Evolutionary conservation across 257 asterid species (phyloP).

Genomic region (Solanum pimpinellifolium): DNA sequence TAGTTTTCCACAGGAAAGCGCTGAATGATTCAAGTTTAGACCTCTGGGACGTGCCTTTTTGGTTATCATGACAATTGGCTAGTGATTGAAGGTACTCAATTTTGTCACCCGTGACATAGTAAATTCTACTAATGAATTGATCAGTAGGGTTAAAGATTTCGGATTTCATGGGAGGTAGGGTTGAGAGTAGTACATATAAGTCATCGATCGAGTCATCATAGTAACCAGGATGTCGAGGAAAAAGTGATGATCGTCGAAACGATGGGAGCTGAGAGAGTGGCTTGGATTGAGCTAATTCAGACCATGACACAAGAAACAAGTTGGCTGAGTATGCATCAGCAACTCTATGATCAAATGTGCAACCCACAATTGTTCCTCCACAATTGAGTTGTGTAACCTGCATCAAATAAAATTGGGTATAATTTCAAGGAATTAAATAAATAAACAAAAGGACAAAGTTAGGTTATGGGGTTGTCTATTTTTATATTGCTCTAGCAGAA

Average conservation of each 20-base stretch:
- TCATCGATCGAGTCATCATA: slow-evolving; percentile 18
- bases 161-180: not conserved
- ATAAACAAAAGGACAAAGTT: too few relatives aligned
- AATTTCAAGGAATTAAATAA: not conserved
- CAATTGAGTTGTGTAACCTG: slow-evolving; percentile 49
- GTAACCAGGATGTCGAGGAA: slow-evolving; percentile 31
- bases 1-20: slow-evolving; percentile 55
- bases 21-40: slow-evolving; percentile 50
- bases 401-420: not conserved
- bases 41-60: not conserved
- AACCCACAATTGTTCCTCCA: slow-evolving; percentile 58
- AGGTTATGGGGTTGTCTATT: not conserved
- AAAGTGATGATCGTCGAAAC: slow-evolving; percentile 49
- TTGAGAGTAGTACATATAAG: slow-evolving; percentile 21
- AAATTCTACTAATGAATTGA: slow-evolving; percentile 39
- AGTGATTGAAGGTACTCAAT: slow-evolving; percentile 26
- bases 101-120: slow-evolving; percentile 29
- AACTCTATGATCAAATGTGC: slow-evolving; percentile 57
- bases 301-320: slow-evolving; percentile 9
- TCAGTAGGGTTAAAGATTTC: not conserved
- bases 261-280: slow-evolving; percentile 28
- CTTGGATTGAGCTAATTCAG: slow-evolving; percentile 35
- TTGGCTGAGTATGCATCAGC: slow-evolving; percentile 75
- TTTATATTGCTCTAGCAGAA: too few relatives aligned
- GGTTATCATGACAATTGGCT: slow-evolving; percentile 11